Evolutionary conservation across 2,329 filamentous ascomycete genomes (phyloP).

Genomic region (Botrytis galanthina): DNA sequence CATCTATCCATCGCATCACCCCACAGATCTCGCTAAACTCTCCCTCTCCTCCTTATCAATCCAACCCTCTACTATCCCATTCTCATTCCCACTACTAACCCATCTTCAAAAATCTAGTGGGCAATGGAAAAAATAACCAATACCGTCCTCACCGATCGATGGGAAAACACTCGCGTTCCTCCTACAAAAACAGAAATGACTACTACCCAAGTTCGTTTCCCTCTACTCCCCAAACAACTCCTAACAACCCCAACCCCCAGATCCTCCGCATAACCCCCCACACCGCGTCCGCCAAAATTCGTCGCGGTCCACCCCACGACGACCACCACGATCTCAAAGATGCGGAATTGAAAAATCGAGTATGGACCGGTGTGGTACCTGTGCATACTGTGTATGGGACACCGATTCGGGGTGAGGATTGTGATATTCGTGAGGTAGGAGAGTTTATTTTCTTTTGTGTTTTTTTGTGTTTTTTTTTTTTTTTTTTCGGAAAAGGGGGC

Average conservation of each 20-base stretch:
- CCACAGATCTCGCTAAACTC: not conserved
- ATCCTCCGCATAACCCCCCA: constrained; percentile 68
- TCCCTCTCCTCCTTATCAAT: not conserved
- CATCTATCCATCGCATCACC: not conserved
- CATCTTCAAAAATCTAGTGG: constrained; percentile 43
- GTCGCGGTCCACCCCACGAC: constrained; percentile 61
- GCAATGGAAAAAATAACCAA: constrained; percentile 79
- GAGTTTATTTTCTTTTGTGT: not conserved
- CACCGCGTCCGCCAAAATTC: constrained; percentile 73
- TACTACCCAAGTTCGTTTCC: constrained; percentile 49
- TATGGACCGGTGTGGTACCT: constrained; percentile 60
- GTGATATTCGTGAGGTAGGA: constrained; percentile 38
- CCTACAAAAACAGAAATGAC: constrained; percentile 72
- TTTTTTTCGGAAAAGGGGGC: not conserved
- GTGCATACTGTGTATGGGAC: constrained; percentile 60
- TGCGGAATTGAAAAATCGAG: constrained; percentile 41
- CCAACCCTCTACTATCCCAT: not conserved
- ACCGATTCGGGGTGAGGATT: constrained; percentile 28
- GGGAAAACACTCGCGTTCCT: constrained; percentile 65
- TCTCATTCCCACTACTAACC: not conserved
- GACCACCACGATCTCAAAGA: constrained; percentile 50
- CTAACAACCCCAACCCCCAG: constrained; percentile 30
- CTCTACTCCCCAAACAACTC: too few relatives aligned
- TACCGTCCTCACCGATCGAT: constrained; percentile 66
- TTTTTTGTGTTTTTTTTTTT: not conserved